phyloP scores from a whole-genome alignment of 1,139 yeast species.

The Saccharomyces hybrid region DNA sequence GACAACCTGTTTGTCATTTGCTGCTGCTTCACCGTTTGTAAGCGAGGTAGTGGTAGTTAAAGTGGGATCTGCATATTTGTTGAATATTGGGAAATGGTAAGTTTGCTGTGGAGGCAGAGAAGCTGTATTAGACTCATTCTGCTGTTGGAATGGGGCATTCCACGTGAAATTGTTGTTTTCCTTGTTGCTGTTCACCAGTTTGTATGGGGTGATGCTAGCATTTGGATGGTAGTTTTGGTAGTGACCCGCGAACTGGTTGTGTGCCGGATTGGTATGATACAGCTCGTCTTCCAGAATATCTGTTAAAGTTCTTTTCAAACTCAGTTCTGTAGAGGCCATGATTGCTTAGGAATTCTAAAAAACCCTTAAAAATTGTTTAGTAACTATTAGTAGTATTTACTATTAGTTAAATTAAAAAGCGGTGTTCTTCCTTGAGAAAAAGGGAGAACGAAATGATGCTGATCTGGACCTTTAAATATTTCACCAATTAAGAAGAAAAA shows the following conservation, averaged over 20 bases:
- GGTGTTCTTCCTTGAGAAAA: not conserved
- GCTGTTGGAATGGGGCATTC: constrained; percentile 9
- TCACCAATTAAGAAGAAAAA: not conserved
- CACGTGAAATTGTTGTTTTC: not conserved
- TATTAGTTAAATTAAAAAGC: not conserved
- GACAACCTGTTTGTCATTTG: not conserved
- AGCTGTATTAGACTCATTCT: constrained; percentile 6
- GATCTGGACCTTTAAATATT: not conserved
- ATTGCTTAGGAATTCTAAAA: not conserved
- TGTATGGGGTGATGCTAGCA: not conserved
- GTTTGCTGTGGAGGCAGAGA: not conserved
- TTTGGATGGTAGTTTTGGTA: not conserved
- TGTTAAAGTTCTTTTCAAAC: constrained; percentile 40
- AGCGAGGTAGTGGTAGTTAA: constrained; percentile 27
- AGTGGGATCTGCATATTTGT: constrained; percentile 35
- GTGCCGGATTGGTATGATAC: constrained; percentile 31
- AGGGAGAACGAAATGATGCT: not conserved
- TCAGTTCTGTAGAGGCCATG: constrained; percentile 27
- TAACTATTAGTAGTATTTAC: not conserved
- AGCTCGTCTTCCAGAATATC: constrained; percentile 62
- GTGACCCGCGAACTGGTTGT: constrained; percentile 1
- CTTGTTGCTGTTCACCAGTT: not conserved
- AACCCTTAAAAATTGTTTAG: not conserved
- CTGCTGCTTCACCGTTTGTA: not conserved
- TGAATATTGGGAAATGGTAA: constrained; percentile 24